Conservation (phyloP, 768 basidiomycete species). For the Tulasnella calospora region DNA sequence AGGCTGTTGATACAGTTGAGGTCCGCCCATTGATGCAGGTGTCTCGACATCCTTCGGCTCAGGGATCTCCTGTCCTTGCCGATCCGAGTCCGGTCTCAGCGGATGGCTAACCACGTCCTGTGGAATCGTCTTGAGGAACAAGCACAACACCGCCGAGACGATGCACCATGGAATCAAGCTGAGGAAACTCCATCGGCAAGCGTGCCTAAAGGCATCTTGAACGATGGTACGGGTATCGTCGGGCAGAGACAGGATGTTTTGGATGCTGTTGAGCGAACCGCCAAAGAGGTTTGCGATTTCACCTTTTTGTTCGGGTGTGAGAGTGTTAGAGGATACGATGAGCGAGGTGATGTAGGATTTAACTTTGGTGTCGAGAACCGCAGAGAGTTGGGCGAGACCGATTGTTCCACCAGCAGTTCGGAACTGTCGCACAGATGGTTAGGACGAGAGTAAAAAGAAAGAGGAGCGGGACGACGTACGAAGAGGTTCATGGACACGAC, state of each 20-base stretch:
- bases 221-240: constrained; percentile 38
- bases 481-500: constrained; percentile 46
- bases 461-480: constrained; percentile 35
- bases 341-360: constrained; percentile 35
- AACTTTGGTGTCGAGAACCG: constrained; percentile 47
- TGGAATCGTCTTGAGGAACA: constrained; percentile 42
- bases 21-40: background rate
- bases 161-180: constrained; percentile 49
- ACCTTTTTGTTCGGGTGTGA: constrained; percentile 11
- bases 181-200: constrained; percentile 44
- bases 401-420: constrained; percentile 50
- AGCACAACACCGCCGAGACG: constrained; percentile 36
- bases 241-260: constrained; percentile 41
- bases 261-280: constrained; percentile 37
- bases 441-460: background rate
- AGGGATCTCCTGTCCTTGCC: background rate
- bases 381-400: constrained; percentile 51
- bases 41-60: background rate
- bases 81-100: background rate
- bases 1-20: background rate
- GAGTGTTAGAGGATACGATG: constrained; percentile 28
- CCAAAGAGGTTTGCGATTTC: constrained; percentile 29
- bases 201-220: constrained; percentile 43
- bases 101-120: background rate
- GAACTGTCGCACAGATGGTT: constrained; percentile 37